Percentiles rank a stretch among this genome's conserved stretches.
phyloP scores from a whole-genome alignment of 78 protist species.

The Dictyostelium citrinum region DNA sequence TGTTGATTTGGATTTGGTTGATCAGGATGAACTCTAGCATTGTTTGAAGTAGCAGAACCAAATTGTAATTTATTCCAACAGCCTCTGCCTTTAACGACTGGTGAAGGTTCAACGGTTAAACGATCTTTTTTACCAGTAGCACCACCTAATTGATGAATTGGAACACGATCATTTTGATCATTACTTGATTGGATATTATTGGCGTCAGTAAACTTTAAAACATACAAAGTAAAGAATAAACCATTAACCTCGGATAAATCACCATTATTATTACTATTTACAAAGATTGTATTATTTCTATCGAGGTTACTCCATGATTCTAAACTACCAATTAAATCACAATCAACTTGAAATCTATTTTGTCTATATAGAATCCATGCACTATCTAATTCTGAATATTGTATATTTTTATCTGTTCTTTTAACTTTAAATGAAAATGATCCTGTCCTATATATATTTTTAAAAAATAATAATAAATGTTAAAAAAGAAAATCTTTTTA shows the following conservation, averaged over 20 bases:
- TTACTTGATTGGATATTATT: background rate
- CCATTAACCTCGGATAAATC: conserved; percentile 19
- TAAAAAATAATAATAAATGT: background rate
- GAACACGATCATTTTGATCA: conserved; percentile 47
- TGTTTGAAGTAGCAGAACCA: conserved; percentile 72
- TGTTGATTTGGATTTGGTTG: conserved; percentile 81
- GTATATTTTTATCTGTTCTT: conserved; percentile 73
- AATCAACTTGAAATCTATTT: conserved; percentile 76
- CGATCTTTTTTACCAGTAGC: conserved; percentile 62
- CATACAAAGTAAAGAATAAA: conserved; percentile 44
- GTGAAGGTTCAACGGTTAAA: conserved; percentile 46
- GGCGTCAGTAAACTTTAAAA: conserved; percentile 27
- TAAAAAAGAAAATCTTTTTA: background rate
- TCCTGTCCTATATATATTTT: conserved; percentile 16
- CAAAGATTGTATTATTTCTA: conserved; percentile 34
- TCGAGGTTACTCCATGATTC: conserved; percentile 52
- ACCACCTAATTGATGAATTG: conserved; percentile 65
- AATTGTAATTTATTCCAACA: conserved; percentile 50
- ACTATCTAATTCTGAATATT: conserved; percentile 58
- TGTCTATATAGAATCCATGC: conserved; percentile 80
- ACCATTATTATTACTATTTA: background rate
- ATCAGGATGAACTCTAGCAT: conserved; percentile 68
- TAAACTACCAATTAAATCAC: conserved; percentile 47
- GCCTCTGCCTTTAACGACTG: conserved; percentile 53
- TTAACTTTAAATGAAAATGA: conserved; percentile 60